Conservation (phyloP, 768 basidiomycete species). For the Boletus edulis region DNA sequence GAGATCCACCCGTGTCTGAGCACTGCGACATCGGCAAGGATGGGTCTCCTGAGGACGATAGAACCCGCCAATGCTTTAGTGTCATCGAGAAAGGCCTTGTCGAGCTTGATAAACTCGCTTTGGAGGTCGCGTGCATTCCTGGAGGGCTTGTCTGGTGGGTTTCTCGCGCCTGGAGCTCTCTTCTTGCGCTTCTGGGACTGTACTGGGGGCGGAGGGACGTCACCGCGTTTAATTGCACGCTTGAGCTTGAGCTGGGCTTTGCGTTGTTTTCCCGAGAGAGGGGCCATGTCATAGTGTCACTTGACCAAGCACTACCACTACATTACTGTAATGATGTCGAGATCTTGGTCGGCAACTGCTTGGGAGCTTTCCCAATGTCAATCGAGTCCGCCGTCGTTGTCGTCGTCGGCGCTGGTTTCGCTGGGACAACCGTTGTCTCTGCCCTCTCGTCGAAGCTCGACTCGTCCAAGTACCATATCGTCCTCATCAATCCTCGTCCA, state of each 20-base stretch:
- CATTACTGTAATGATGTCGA: too few relatives aligned
- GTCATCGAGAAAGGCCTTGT: slow-evolving; percentile 56
- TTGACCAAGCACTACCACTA: too few relatives aligned
- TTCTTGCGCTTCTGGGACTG: slow-evolving; percentile 11
- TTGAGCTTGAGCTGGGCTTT: slow-evolving; percentile 74
- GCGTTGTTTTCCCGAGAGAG: slow-evolving; percentile 58
- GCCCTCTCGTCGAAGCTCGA: slow-evolving; percentile 52
- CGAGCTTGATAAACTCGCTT: slow-evolving; percentile 66
- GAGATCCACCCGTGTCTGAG: slow-evolving; percentile 24
- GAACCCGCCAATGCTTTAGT: slow-evolving; percentile 56
- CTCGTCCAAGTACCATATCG: slow-evolving; percentile 44
- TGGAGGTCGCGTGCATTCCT: slow-evolving; percentile 54
- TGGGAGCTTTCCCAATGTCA: neutral
- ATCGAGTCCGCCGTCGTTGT: slow-evolving; percentile 39
- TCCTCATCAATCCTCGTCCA: slow-evolving; percentile 53
- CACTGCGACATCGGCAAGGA: slow-evolving; percentile 40
- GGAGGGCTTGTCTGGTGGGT: slow-evolving; percentile 30
- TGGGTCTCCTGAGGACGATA: slow-evolving; percentile 54
- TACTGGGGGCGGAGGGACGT: slow-evolving; percentile 40
- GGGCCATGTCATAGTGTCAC: slow-evolving; percentile 12
- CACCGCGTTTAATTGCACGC: slow-evolving; percentile 83
- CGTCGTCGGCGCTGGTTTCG: slow-evolving; percentile 54
- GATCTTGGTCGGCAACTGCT: too few relatives aligned
- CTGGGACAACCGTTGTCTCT: slow-evolving; percentile 45
- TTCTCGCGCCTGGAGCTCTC: neutral